Evolutionary conservation across 306 rosid species (phyloP), one percentile per base, ranked within the genome.

Genomic region (Dalbergia cultrata): DNA sequence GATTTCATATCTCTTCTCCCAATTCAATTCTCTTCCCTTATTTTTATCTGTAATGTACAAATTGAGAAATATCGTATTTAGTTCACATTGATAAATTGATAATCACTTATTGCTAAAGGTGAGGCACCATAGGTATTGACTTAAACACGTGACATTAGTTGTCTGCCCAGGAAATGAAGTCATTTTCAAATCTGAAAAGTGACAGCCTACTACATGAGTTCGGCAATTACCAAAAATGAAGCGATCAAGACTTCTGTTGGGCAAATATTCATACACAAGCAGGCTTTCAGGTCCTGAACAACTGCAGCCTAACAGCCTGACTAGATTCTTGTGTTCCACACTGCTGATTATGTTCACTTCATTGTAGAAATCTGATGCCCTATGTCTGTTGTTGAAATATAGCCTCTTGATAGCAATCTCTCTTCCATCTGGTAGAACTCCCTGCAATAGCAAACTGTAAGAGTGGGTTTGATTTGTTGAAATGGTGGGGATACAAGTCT

Each of bases 261-360:
- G 94, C 41, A 95, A 76, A 87, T 41, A 88, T 81, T 95, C 98
- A 73, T 95, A 93, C 11, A 95, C 93, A 19, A 95, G 98, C 41
- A 93, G 90, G 83, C 97, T 95, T 86, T 95, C 99, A 16, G 99
- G 97, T 84, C 98, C 97, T 14, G 98, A 87, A 69, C 96, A 93
- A 76, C 97, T 88, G 90, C 98, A 95, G 33, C 99, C 99, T 72
- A 91, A 82, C 70, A 95, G 63, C 68, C 97, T 88, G 44, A 93
- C 97, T 47, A 95, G 79, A 79, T 91, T 93, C 78, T 88, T 95
- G 86, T 95, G 98, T 81, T 95, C 94, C 44, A 91, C 94, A 5
- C 91, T 84, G 76, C 97, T 92, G 53, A 95, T 90, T 75, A 95
- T 91, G 90, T 90, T 87, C 52, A 95, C 90, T 89, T 95, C 98